These are phyloP conservation scores for Ceratocystis huliohia DNA, from an alignment of 2,329 filamentous ascomycete genomes.

Conservation along the genomic window DNA sequence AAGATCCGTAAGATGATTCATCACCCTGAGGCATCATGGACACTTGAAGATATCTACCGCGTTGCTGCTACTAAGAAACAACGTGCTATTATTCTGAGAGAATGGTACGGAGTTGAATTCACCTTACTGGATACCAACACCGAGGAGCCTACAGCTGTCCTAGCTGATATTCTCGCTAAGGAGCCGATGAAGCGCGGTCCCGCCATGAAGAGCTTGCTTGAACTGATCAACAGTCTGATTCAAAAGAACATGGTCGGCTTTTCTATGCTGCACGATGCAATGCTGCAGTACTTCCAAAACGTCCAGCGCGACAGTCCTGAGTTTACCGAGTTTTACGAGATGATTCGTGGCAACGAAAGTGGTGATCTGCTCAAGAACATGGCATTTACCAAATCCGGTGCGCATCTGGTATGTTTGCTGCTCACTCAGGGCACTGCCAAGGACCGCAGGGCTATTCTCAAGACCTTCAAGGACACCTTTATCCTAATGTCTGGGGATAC, in stretches of 20 bases:
- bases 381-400: constrained; percentile 84
- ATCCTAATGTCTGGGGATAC: constrained; percentile 71
- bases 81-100: constrained; percentile 70
- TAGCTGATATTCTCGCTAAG: constrained; percentile 60
- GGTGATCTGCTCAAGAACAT: constrained; percentile 89
- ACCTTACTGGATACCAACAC: constrained; percentile 57
- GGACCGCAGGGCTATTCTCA: constrained; percentile 79
- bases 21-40: constrained; percentile 93
- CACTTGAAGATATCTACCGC: constrained; percentile 91
- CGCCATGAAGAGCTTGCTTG: constrained; percentile 73
- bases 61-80: constrained; percentile 75
- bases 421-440: constrained; percentile 81
- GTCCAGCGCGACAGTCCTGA: constrained; percentile 66
- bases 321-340: constrained; percentile 73
- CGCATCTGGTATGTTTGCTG: constrained; percentile 66
- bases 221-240: constrained; percentile 80
- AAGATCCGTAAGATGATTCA: constrained; percentile 87
- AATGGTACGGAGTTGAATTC: constrained; percentile 96
- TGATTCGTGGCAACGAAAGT: constrained; percentile 81
- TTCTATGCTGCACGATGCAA: constrained; percentile 94
- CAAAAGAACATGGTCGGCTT: constrained; percentile 97
- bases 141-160: constrained; percentile 49
- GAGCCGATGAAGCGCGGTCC: constrained; percentile 75
- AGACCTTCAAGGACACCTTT: constrained; percentile 80
- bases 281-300: constrained; percentile 90